A percentile compares a stretch with the other conserved stretches of the same genome.
These are phyloP conservation scores for Tilletia indica DNA, from an alignment of 1,284 basidiomycete genomes.

Conservation along the genomic window DNA sequence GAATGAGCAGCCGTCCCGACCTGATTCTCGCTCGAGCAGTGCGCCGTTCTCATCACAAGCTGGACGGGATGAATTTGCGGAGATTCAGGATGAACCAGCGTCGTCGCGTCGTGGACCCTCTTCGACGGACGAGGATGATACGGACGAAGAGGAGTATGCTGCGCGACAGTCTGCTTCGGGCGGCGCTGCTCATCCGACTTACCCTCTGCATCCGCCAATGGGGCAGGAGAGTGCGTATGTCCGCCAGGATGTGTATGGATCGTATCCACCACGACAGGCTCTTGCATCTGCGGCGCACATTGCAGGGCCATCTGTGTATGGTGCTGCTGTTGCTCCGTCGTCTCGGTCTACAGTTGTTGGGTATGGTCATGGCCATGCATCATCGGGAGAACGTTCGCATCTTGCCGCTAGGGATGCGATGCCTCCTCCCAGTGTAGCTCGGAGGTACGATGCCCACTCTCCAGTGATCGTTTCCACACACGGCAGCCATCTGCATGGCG, in stretches of 20 bases:
- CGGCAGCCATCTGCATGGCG: neutral
- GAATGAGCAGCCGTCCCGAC: constrained; percentile 10
- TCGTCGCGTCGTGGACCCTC: neutral
- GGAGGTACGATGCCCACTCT: constrained; percentile 5
- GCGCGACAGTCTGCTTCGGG: neutral
- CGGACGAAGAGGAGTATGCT: constrained; percentile 2
- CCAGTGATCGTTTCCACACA: neutral
- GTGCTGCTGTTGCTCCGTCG: no score
- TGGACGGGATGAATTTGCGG: constrained; percentile 6
- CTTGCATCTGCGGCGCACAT: no score
- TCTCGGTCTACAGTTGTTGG: no score
- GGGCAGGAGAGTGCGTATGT: neutral
- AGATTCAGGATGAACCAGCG: neutral
- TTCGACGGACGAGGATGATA: constrained; percentile 11
- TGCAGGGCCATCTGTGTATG: no score
- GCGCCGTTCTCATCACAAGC: neutral
- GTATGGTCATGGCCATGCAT: neutral
- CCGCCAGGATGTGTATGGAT: neutral
- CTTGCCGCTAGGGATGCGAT: neutral
- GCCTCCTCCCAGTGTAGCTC: constrained; percentile 4
- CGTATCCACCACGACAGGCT: neutral
- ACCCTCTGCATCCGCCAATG: neutral
- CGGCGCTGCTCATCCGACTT: neutral
- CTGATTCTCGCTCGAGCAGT: constrained; percentile 12
- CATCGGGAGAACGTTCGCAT: constrained; percentile 3